Conservation (phyloP, 2,329 filamentous ascomycete species). For the Sclerotinia subarctica region DNA sequence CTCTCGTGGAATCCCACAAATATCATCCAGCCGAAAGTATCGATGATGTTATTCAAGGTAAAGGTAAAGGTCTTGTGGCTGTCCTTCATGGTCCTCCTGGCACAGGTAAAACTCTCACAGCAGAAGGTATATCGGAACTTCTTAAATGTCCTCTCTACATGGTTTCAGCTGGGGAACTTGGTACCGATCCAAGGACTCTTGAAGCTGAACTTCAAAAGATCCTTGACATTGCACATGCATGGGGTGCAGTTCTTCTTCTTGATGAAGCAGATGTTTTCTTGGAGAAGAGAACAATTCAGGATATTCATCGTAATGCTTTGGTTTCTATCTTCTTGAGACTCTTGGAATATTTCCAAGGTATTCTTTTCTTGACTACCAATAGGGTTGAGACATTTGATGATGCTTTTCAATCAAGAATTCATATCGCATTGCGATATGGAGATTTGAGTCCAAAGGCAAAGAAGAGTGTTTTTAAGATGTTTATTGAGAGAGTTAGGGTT, state of each 20-base stretch:
- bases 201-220: constrained; percentile 79
- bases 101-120: constrained; percentile 85
- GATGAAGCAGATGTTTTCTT: constrained; percentile 86
- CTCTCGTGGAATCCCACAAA: constrained; percentile 79
- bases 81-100: constrained; percentile 84
- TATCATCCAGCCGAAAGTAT: constrained; percentile 78
- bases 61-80: constrained; percentile 78
- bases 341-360: constrained; percentile 89
- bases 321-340: constrained; percentile 84
- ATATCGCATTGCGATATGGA: constrained; percentile 79
- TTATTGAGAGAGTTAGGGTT: constrained; percentile 68
- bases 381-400: constrained; percentile 86
- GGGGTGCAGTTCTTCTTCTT: constrained; percentile 80
- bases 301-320: constrained; percentile 80
- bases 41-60: constrained; percentile 78
- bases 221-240: constrained; percentile 78
- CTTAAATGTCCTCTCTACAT: constrained; percentile 80
- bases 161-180: constrained; percentile 77
- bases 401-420: constrained; percentile 80
- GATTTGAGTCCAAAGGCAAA: constrained; percentile 69
- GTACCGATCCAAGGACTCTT: constrained; percentile 70
- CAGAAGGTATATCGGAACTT: constrained; percentile 80
- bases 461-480: constrained; percentile 78
- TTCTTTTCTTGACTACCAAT: constrained; percentile 86
- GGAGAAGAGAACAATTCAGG: constrained; percentile 76